Base-by-base conservation (phyloP, 106 monocot species). In the Vanilla planifolia region DNA sequence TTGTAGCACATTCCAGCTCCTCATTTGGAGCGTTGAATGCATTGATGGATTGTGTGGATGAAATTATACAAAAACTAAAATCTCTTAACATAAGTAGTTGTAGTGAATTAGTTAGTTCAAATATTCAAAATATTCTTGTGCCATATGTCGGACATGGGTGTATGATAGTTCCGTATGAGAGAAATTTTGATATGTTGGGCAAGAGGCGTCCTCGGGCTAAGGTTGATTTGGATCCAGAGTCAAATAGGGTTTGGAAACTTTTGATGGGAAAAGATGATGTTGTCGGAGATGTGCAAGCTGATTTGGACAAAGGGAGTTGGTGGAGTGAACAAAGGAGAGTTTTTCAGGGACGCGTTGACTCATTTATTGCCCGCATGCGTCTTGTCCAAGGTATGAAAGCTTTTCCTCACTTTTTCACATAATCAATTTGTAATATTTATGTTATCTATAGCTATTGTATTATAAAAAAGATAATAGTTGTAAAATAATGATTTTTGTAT, bases 351-450 rank as follows among this genome's bases (percentile, higher is more conserved):
- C 80, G 96, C 24, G 71, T 70, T 5, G 79, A 86, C 29, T 91
- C 91, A 59, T 98, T 98, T 67, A 91, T 91, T 75, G 83, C 91
- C 52, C 71, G 82, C 5, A 98, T 98, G 96, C 96, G 88, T 77
- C 81, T 91, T 37, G 77, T 98, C 8, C 96, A 98, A 88, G 96
- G 96, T 96, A 82, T 23, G 26, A 57, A 35, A 48, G 22, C 37
- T 40, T 48, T 36, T 21, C 9, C 29, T 29, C 25, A n/a, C n/a
- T n/a, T n/a, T n/a, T n/a, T n/a, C n/a, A n/a, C n/a, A n/a, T n/a
- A n/a, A n/a, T n/a, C n/a, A n/a, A n/a, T n/a, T n/a, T n/a, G n/a
- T n/a, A n/a, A n/a, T n/a, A n/a, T n/a, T n/a, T n/a, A n/a, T n/a
- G n/a, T n/a, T n/a, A n/a, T n/a, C n/a, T n/a, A n/a, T n/a, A n/a